Percentiles rank a stretch among this genome's conserved stretches.
These are phyloP conservation scores for Homolaphlyctis polyrhiza DNA, from an alignment of 371 early-diverging fungal species.

Conservation along the genomic window DNA sequence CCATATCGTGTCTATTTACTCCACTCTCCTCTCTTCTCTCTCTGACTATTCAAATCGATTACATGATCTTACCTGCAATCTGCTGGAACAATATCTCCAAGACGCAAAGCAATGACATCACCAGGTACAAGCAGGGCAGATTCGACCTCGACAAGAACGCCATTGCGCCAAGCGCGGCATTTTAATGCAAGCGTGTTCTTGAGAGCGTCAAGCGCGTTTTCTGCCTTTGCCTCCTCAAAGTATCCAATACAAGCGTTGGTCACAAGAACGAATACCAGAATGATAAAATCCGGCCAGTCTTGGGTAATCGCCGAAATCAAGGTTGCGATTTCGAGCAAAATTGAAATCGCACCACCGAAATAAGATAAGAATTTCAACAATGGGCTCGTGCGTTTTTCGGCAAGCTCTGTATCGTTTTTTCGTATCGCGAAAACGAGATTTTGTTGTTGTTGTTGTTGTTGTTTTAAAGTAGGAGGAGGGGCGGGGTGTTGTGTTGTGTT, in stretches of 20 bases:
- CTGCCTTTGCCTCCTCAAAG: slow-evolving; percentile 77
- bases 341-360: slow-evolving; percentile 84
- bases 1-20: no score
- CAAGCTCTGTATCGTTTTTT: slow-evolving; percentile 33
- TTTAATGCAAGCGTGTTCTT: slow-evolving; percentile 82
- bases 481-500: not conserved
- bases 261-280: slow-evolving; percentile 63
- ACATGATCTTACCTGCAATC: slow-evolving; percentile 57
- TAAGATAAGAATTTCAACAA: slow-evolving; percentile 81
- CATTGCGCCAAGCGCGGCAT: slow-evolving; percentile 71
- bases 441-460: no score
- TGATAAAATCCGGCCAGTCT: slow-evolving; percentile 84
- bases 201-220: slow-evolving; percentile 83
- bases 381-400: slow-evolving; percentile 80
- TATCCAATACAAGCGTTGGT: slow-evolving; percentile 82
- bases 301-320: slow-evolving; percentile 45
- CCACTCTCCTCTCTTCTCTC: no score
- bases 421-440: not conserved
- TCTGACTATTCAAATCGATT: not conserved
- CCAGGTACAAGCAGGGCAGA: slow-evolving; percentile 66
- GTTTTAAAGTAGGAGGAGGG: not conserved
- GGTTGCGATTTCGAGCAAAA: slow-evolving; percentile 76
- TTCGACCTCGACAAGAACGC: slow-evolving; percentile 69
- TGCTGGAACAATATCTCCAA: slow-evolving; percentile 93
- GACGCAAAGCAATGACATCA: slow-evolving; percentile 79